Base-by-base conservation (phyloP, 73 alveolate species). In the Breviolum minutum region DNA sequence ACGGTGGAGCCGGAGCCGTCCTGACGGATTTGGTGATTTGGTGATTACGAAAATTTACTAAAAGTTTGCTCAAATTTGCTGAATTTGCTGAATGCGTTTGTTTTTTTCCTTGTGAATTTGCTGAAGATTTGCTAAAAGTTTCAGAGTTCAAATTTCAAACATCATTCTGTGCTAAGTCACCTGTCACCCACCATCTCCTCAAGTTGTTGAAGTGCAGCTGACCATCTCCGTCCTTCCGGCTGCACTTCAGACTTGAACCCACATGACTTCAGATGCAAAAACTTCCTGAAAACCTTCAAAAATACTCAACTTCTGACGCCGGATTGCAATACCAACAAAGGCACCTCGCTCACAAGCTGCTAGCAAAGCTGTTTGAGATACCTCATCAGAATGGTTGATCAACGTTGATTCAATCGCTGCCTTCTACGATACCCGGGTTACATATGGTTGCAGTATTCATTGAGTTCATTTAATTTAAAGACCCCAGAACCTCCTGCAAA, bases 261-360 rank as follows among this genome's bases (percentile, higher is more conserved):
- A 71, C 12, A 54, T 24, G 30, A 16, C 27, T 19, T 6, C 26
- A 73, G 54, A 14, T 13, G n/a, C 81, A 12, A 20, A 8, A n/a
- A 16, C 30, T 13, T 20, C 81, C 19, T n/a, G 8, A 71, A 30
- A 71, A 17, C 8, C 81, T 12, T 3, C 48, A 73, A 73, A 26
- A 19, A 73, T 26, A 24, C 54, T 40, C n/a, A 73, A 73, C 83
- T 71, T 22, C 30, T 17, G 32, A 17, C 29, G 83, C 17, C 0
- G 22, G 40, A 54, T 30, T 81, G 70, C 70, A 24, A 81, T 8
- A 10, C 13, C 13, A 40, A 8, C 20, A 17, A 8, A 12, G 94
- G 71, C 24, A 79, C 96, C 96, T 89, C 62, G 63, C 63, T 89
- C 96, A 20, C 84, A 89, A 62, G 96, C 96, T 32, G 96, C 30